Evolutionary conservation across 148 eudicot genomes (phyloP), one percentile per base, ranked within the genome.

Genomic region (Fagopyrum homotropicum): DNA sequence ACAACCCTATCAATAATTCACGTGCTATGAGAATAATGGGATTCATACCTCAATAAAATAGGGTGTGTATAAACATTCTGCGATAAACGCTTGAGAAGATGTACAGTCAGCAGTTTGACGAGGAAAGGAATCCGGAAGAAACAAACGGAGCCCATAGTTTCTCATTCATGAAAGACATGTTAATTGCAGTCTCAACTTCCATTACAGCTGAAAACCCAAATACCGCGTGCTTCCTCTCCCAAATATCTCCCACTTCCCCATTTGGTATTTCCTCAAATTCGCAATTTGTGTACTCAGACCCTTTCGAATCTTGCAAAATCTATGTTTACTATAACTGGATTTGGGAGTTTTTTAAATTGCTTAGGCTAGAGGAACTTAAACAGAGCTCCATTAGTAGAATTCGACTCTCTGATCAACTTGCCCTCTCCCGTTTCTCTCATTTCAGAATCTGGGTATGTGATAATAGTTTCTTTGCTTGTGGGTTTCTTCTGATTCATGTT

Each of bases 91-190:
- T 16, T 54, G 59, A 19, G 59, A 16, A 54, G 19, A 35, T 35
- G 40, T 35, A 35, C 40, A 2, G 40, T 35, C 40, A 35, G 40
- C 40, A 35, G 3, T 35, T 35, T 35, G 40, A 35, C 40, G 40
- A 17, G 61, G 46, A 35, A 45, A 40, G 12, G 5, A 29, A 64
- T 35, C 12, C 45, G 17, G 71, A 19, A 66, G 17, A 15, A 66
- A 40, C 15, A 66, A 40, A 66, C 46, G 17, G 63, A 66, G 71
- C 71, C 71, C 71, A 43, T 43, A 1, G 71, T 66, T 63, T 63
- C 8, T 10, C 44, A 8, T 49, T 49, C 9, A 22, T 22, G 26
- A 22, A 22, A 29, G 30, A 64, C 63, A 57, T 9, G 30, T 2
- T 6, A 57, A 57, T 56, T 15, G 22, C 22, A 19, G 22, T 49